Evolutionary conservation across 352 stramenopile species (phyloP), one percentile per base, ranked within the genome.

Genomic region (Phytophthora agathidicida): DNA sequence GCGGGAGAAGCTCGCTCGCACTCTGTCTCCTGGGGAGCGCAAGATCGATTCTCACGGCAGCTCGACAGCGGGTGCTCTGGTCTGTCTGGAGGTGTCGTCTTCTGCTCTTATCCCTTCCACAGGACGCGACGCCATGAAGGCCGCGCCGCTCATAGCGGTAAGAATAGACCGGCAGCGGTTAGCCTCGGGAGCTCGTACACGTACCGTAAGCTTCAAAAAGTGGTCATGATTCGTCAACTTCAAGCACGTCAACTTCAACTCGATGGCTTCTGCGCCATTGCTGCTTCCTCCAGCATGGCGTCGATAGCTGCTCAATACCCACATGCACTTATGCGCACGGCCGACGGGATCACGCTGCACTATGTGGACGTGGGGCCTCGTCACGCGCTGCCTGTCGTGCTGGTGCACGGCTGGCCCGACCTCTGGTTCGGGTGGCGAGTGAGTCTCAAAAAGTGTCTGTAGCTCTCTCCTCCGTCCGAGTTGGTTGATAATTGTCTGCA

Each of bases 321-420:
- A 33, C 63, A 80, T 31, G 19, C 31, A 8, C 75, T 68, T 46
- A 56, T 69, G 48, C 32, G 51, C 3, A 73, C 71, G 26, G 57
- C 59, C 9, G 49, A 64, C 6, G 65, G 60, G 3, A 53, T 84
- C 22, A 58, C 45, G 1, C 23, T 89, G 14, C 80, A 88, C 56
- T 90, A 80, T 41, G 71, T 90, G 45, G 73, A 86, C 23, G 78
- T 78, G 6, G 77, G 78, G 3, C 77, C 73, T 20, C 48, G 53
- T 24, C 70, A 86, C 39, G 77, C 55, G 32, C 39, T 83, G 51
- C 71, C 77, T 0, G 49, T 90, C n/a, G 75, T 91, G 52, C 62
- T 91, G 36, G 73, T 91, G 41, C 80, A 91, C 50, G 78, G 80
- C n/a, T 88, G 75, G 71, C 80, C 80, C 23, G 80, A 91, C 27